These are phyloP conservation scores for Biscogniauxia marginata DNA, from an alignment of 2,329 filamentous ascomycete genomes.

Conservation along the genomic window DNA sequence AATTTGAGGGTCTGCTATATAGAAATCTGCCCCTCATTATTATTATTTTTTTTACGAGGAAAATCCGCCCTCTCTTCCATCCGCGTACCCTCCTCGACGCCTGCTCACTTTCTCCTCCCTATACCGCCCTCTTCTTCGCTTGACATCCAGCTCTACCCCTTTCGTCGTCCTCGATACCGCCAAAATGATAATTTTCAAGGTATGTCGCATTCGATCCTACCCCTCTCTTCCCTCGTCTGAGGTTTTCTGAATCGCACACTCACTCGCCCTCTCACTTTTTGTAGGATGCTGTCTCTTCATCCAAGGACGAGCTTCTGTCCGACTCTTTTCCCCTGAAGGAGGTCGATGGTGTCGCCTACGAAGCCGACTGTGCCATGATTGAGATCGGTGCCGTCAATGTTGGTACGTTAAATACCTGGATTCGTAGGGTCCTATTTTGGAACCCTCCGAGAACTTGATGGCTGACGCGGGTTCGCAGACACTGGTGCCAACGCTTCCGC, in stretches of 20 bases:
- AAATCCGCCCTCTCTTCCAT: slow-evolving; percentile 29
- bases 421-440: slow-evolving; percentile 3
- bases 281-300: slow-evolving; percentile 79
- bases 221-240: neutral
- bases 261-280: slow-evolving; percentile 7
- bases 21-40: slow-evolving; percentile 31
- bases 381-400: slow-evolving; percentile 71
- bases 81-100: slow-evolving; percentile 27
- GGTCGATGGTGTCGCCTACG: slow-evolving; percentile 77
- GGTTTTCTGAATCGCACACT: neutral
- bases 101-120: slow-evolving; percentile 16
- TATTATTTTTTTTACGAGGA: slow-evolving; percentile 21
- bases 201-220: slow-evolving; percentile 36
- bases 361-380: slow-evolving; percentile 91
- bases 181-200: slow-evolving; percentile 75
- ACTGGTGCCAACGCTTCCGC: slow-evolving; percentile 96
- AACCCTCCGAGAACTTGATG: neutral
- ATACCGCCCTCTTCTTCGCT: slow-evolving; percentile 13
- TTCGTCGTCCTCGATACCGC: slow-evolving; percentile 29
- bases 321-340: slow-evolving; percentile 86
- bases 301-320: slow-evolving; percentile 86
- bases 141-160: slow-evolving; percentile 12
- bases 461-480: slow-evolving; percentile 47
- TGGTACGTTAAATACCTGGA: slow-evolving; percentile 49
- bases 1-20: slow-evolving; percentile 27